phyloP scores from a whole-genome alignment of 805 yeast genomes.

The Pichia paraexigua region DNA sequence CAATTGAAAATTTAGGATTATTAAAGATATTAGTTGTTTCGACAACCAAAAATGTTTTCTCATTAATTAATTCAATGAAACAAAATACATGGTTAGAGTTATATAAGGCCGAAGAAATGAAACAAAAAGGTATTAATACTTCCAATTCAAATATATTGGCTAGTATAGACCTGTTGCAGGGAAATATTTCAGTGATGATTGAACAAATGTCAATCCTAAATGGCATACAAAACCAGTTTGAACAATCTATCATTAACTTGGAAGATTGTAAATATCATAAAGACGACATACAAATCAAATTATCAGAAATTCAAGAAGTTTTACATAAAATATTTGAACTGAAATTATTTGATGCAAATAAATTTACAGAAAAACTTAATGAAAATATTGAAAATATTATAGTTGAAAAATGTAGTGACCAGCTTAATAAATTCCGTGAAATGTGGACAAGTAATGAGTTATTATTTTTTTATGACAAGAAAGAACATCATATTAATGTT shows the following conservation, averaged over 20 bases:
- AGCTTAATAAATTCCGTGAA: slow-evolving; percentile 3
- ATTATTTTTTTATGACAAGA: neutral
- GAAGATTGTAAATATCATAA: slow-evolving; percentile 21
- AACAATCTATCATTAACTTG: slow-evolving; percentile 10
- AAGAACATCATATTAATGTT: slow-evolving; percentile 30
- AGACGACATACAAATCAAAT: slow-evolving; percentile 11
- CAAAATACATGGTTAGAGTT: slow-evolving; percentile 43
- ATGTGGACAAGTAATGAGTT: slow-evolving; percentile 20
- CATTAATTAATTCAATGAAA: slow-evolving; percentile 21
- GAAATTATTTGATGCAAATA: slow-evolving; percentile 29
- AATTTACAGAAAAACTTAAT: slow-evolving; percentile 31
- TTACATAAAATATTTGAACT: slow-evolving; percentile 31
- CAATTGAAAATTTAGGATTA: slow-evolving; percentile 28
- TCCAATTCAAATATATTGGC: neutral
- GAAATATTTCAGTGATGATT: neutral
- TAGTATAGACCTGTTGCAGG: neutral
- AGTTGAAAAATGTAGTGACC: slow-evolving; percentile 20
- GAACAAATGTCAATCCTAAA: neutral
- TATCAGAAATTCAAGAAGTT: slow-evolving; percentile 28
- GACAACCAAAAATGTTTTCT: slow-evolving; percentile 19
- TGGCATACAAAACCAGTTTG: neutral
- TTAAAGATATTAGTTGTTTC: slow-evolving; percentile 33
- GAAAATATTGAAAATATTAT: slow-evolving; percentile 23
- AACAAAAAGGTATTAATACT: slow-evolving; percentile 17
- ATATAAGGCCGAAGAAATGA: slow-evolving; percentile 40